These are phyloP conservation scores for Cercospora zeina DNA, from an alignment of 2,329 filamentous ascomycete genomes.

Conservation along the genomic window DNA sequence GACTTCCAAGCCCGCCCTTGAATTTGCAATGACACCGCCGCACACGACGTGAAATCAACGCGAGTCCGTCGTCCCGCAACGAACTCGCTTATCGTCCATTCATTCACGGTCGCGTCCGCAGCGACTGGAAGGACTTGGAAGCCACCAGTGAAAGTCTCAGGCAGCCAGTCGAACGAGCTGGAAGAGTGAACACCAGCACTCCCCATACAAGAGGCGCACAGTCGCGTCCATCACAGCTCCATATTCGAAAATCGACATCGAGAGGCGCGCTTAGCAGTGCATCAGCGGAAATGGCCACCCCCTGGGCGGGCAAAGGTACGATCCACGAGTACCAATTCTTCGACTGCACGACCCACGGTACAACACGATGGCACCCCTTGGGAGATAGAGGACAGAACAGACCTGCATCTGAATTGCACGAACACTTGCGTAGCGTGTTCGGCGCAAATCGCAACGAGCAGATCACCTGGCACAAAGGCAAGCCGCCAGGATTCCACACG, in stretches of 20 bases:
- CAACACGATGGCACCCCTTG: background rate
- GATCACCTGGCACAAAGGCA: background rate
- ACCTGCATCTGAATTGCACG: background rate
- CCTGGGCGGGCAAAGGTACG: background rate
- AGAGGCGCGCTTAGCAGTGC: background rate
- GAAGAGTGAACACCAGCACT: background rate
- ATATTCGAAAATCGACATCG: background rate
- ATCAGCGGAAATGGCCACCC: background rate
- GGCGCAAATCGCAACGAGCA: background rate
- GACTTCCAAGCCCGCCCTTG: background rate
- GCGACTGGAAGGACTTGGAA: background rate
- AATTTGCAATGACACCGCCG: background rate
- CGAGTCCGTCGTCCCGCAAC: too few species aligned
- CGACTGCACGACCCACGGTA: background rate
- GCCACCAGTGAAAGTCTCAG: background rate
- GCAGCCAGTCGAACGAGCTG: background rate
- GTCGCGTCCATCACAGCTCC: background rate
- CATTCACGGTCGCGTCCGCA: background rate
- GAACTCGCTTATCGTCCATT: too few species aligned
- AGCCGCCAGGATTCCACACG: background rate
- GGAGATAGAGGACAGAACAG: background rate
- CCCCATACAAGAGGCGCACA: background rate
- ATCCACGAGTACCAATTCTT: background rate
- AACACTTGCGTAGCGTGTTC: background rate
- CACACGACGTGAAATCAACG: background rate